Evolutionary conservation across 148 eudicot genomes (phyloP).

Genomic region (Vaccinium macrocarpon): DNA sequence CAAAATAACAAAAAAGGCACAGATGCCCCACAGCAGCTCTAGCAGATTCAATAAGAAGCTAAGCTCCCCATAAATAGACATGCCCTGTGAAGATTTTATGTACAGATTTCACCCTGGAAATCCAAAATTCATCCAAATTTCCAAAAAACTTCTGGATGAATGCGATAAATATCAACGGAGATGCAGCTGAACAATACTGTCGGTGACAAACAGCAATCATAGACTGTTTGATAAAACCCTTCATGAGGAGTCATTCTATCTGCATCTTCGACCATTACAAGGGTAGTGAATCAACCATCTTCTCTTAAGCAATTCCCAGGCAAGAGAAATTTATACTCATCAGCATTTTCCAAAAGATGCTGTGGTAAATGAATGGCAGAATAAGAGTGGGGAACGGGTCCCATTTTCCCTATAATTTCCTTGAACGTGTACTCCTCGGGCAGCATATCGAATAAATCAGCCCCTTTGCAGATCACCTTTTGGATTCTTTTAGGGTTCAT

Average conservation of each 20-base stretch:
- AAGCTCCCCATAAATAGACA: conserved; percentile 25
- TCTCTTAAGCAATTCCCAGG: conserved; percentile 77
- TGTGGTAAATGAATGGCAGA: conserved; percentile 78
- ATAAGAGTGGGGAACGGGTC: conserved; percentile 72
- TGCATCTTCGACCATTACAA: conserved; percentile 25
- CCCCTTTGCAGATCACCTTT: conserved; percentile 66
- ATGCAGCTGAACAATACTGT: conserved; percentile 4
- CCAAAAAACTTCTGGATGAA: conserved; percentile 26
- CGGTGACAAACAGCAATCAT: conserved; percentile 20
- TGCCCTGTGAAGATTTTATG: conserved; percentile 26
- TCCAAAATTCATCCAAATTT: conserved; percentile 25
- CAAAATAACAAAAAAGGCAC: neutral
- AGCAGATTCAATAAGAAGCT: neutral
- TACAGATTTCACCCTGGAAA: conserved; percentile 38
- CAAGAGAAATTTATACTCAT: conserved; percentile 56
- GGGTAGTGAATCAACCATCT: conserved; percentile 36
- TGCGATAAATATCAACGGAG: conserved; percentile 19
- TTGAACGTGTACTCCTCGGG: conserved; percentile 76
- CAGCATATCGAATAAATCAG: conserved; percentile 71
- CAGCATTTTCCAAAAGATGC: conserved; percentile 65
- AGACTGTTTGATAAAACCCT: conserved; percentile 19
- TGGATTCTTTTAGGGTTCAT: conserved; percentile 65
- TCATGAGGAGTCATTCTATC: conserved; percentile 14
- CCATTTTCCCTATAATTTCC: conserved; percentile 76
- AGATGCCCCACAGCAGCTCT: neutral